phyloP scores from a whole-genome alignment of 306 rosid species.

The Luffa acutangula region DNA sequence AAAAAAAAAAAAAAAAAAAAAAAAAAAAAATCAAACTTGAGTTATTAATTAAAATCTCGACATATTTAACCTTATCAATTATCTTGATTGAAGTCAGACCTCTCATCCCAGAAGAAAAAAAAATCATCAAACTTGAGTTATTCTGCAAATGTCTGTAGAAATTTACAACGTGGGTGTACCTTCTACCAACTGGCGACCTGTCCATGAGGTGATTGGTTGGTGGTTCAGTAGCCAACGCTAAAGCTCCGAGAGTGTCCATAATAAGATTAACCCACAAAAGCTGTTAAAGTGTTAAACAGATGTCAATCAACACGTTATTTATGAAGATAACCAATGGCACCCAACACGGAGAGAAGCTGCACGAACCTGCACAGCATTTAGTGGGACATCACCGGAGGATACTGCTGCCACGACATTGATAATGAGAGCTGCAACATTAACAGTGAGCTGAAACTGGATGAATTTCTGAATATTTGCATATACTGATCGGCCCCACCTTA shows the following conservation, averaged over 20 bases:
- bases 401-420: slow-evolving; percentile 84
- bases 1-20: background rate
- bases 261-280: slow-evolving; percentile 99
- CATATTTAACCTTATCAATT: background rate
- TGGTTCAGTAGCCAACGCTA: slow-evolving; percentile 95
- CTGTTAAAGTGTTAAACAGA: slow-evolving; percentile 29
- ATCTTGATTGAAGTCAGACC: background rate
- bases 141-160: background rate
- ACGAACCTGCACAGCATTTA: slow-evolving; percentile 93
- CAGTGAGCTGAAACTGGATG: slow-evolving; percentile 95
- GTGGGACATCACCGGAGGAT: slow-evolving; percentile 79
- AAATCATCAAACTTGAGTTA: background rate
- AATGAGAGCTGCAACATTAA: slow-evolving; percentile 86
- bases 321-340: background rate
- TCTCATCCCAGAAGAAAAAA: background rate
- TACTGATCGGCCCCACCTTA: slow-evolving; percentile 93
- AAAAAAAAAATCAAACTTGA: background rate
- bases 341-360: slow-evolving; percentile 10
- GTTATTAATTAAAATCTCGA: background rate
- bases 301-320: slow-evolving; percentile 7
- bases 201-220: slow-evolving; percentile 92
- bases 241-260: slow-evolving; percentile 98
- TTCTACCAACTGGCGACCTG: slow-evolving; percentile 70
- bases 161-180: slow-evolving; percentile 21
- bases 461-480: slow-evolving; percentile 96